Evolutionary conservation across 306 rosid species (phyloP).

Genomic region (Medicago arabica): DNA sequence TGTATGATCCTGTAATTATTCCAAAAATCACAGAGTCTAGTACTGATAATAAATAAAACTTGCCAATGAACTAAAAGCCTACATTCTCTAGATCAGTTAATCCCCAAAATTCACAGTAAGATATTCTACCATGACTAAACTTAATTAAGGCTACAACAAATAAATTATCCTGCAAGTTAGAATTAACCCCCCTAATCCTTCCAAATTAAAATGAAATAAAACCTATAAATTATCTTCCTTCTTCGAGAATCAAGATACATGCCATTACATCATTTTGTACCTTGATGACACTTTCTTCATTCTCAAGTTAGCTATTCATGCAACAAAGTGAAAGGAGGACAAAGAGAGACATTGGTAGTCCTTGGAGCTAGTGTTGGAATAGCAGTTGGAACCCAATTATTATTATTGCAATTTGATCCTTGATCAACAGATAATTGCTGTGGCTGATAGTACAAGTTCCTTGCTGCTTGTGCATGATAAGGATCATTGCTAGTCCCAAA

Average conservation of each 20-base stretch:
- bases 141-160: slow-evolving; percentile 24
- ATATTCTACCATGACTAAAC: slow-evolving; percentile 50
- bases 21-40: slow-evolving; percentile 51
- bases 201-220: slow-evolving; percentile 6
- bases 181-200: slow-evolving; percentile 6
- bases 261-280: no score
- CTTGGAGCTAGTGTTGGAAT: slow-evolving; percentile 69
- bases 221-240: slow-evolving; percentile 18
- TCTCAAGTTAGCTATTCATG: slow-evolving; percentile 52
- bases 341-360: slow-evolving; percentile 50
- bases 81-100: slow-evolving; percentile 36
- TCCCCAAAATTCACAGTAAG: slow-evolving; percentile 62
- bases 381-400: slow-evolving; percentile 68
- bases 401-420: slow-evolving; percentile 16
- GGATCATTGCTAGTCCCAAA: slow-evolving; percentile 52
- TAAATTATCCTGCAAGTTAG: slow-evolving; percentile 38
- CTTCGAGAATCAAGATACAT: background rate
- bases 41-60: slow-evolving; percentile 32
- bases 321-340: slow-evolving; percentile 74
- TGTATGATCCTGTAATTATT: slow-evolving; percentile 40
- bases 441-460: slow-evolving; percentile 67
- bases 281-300: slow-evolving; percentile 20
- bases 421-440: slow-evolving; percentile 36
- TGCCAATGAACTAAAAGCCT: slow-evolving; percentile 48
- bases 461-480: slow-evolving; percentile 44